These are phyloP conservation scores for Croton setiger DNA, from an alignment of 441 rosid species.

Conservation along the genomic window DNA sequence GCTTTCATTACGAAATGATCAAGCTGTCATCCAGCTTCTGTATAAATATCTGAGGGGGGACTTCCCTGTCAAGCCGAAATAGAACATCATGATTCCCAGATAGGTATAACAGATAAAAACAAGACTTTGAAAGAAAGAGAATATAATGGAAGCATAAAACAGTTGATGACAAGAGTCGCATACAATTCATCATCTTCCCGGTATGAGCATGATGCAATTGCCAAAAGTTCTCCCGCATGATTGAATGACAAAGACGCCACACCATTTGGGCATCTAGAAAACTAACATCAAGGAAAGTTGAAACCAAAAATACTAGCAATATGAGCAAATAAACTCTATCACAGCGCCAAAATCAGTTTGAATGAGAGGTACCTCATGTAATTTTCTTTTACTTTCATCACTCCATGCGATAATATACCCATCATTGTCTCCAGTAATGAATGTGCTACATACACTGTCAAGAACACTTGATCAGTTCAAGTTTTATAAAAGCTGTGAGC, in stretches of 20 bases:
- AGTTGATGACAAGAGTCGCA: neutral
- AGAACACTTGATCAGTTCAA: constrained; percentile 18
- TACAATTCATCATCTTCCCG: constrained; percentile 71
- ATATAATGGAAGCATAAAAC: neutral
- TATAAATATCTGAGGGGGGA: constrained; percentile 51
- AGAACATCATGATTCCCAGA: neutral
- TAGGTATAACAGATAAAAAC: neutral
- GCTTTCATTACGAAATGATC: constrained; percentile 16
- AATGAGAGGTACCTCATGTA: constrained; percentile 53
- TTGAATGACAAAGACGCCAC: constrained; percentile 72
- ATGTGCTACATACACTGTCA: constrained; percentile 46
- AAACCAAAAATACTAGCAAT: constrained; percentile 3
- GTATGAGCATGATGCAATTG: constrained; percentile 80
- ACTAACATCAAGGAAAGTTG: constrained; percentile 36
- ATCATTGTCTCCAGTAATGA: constrained; percentile 76
- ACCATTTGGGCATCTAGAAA: constrained; percentile 63
- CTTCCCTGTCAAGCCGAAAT: constrained; percentile 45
- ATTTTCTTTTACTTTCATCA: constrained; percentile 54
- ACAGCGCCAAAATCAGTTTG: neutral
- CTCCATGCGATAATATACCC: constrained; percentile 69
- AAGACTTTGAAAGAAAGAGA: neutral
- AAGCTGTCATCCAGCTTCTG: constrained; percentile 36
- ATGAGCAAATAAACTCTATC: neutral
- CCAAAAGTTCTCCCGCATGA: constrained; percentile 58
- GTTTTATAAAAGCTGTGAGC: constrained; percentile 15